Percentiles rank a stretch among this genome's conserved stretches.
Evolutionary conservation across 2,329 filamentous ascomycete genomes (phyloP).

Genomic region (Curvularia hawaiiensis): DNA sequence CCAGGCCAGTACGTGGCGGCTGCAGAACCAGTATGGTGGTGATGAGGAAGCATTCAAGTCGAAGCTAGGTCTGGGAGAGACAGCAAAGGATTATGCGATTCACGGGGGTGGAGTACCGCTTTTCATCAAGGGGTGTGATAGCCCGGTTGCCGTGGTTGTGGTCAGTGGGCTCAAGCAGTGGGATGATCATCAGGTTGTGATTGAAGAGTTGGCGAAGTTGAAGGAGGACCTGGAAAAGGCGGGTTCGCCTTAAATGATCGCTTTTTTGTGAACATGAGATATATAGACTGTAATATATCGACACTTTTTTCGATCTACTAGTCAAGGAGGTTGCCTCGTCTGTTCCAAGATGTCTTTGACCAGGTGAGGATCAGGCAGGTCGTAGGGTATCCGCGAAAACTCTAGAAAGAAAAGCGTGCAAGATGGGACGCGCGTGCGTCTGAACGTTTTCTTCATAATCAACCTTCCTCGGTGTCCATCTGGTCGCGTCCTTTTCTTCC

Average conservation of each 20-base stretch:
- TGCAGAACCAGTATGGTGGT: slow-evolving; percentile 68
- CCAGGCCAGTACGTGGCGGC: slow-evolving; percentile 70
- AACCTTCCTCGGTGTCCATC: slow-evolving; percentile 80
- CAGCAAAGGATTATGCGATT: slow-evolving; percentile 69
- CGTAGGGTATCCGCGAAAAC: slow-evolving; percentile 10
- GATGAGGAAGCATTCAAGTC: slow-evolving; percentile 68
- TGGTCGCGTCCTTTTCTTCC: slow-evolving; percentile 61
- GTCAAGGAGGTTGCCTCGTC: too few species aligned
- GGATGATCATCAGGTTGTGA: slow-evolving; percentile 77
- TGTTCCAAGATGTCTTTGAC: not conserved
- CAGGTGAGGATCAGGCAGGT: not conserved
- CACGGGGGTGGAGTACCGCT: slow-evolving; percentile 79
- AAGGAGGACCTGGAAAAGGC: slow-evolving; percentile 16
- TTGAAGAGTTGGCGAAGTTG: slow-evolving; percentile 54
- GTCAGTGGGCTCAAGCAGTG: slow-evolving; percentile 79
- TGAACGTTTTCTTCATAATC: not conserved
- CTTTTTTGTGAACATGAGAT: too few species aligned
- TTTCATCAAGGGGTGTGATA: slow-evolving; percentile 71
- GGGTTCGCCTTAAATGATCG: not conserved
- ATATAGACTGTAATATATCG: too few species aligned
- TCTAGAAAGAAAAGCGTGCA: not conserved
- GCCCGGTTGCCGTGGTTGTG: slow-evolving; percentile 73
- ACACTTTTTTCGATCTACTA: too few species aligned
- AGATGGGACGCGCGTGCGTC: not conserved
- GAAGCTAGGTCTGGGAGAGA: slow-evolving; percentile 64